Conservation (phyloP, 306 rosid species). For the Prunus persica region DNA sequence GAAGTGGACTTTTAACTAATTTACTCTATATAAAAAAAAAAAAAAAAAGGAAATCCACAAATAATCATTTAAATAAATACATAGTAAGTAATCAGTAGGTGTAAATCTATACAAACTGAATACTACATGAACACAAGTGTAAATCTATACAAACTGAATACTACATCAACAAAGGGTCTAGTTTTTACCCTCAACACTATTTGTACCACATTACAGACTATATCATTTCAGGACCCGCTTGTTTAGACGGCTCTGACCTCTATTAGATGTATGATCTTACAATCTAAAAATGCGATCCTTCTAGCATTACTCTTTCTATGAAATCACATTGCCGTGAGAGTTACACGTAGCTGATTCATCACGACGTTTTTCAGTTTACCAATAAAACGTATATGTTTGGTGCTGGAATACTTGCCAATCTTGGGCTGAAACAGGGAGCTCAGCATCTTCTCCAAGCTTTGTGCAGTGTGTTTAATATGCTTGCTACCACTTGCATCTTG, state of each 20-base stretch:
- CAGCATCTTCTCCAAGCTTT: slow-evolving; percentile 59
- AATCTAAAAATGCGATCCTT: neutral
- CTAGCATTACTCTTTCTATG: neutral
- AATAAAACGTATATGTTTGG: slow-evolving; percentile 37
- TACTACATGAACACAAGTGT: too few species aligned
- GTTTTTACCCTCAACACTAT: too few species aligned
- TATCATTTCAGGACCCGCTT: too few species aligned
- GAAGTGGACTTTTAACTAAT: too few species aligned
- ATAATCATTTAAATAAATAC: neutral
- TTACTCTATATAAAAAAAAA: neutral
- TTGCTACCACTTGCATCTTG: slow-evolving; percentile 48
- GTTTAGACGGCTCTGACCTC: too few species aligned
- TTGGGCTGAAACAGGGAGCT: slow-evolving; percentile 52
- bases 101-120: neutral
- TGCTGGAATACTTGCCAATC: slow-evolving; percentile 28
- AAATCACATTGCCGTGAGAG: slow-evolving; percentile 35
- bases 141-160: too few species aligned
- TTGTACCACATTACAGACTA: too few species aligned
- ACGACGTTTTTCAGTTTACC: slow-evolving; percentile 42
- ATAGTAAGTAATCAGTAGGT: neutral
- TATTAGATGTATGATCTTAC: neutral
- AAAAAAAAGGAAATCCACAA: neutral
- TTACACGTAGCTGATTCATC: slow-evolving; percentile 43
- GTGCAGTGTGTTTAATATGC: slow-evolving; percentile 43
- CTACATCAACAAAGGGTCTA: too few species aligned